A percentile compares a stretch with the other conserved stretches of the same genome.
phyloP scores from a whole-genome alignment of 371 early-diverging fungal genomes.

The Syncephalastrum monosporum region DNA sequence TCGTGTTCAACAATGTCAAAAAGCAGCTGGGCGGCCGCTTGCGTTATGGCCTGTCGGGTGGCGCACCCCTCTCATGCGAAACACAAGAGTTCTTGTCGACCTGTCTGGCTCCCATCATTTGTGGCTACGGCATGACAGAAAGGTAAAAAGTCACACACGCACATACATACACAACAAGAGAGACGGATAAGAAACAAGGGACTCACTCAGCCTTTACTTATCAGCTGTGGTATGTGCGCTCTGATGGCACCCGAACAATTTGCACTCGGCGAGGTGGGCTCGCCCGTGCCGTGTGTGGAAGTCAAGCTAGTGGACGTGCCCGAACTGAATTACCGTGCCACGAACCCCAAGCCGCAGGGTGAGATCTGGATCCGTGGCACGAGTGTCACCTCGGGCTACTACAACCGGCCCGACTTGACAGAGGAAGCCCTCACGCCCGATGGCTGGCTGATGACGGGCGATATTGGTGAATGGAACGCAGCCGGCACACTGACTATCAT shows the following conservation, averaged over 20 bases:
- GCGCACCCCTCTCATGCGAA: slow-evolving; percentile 75
- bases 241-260: slow-evolving; percentile 64
- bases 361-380: slow-evolving; percentile 87
- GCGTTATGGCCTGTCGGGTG: slow-evolving; percentile 74
- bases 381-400: slow-evolving; percentile 65
- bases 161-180: neutral
- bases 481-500: slow-evolving; percentile 71
- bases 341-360: slow-evolving; percentile 75
- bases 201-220: neutral
- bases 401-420: slow-evolving; percentile 66
- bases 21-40: slow-evolving; percentile 78
- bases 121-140: slow-evolving; percentile 66
- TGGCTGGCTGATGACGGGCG: slow-evolving; percentile 93
- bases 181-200: neutral
- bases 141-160: slow-evolving; percentile 3
- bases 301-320: slow-evolving; percentile 90
- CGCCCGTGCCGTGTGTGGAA: slow-evolving; percentile 80
- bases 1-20: slow-evolving; percentile 74
- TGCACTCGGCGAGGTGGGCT: slow-evolving; percentile 71
- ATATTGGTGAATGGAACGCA: slow-evolving; percentile 70
- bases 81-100: slow-evolving; percentile 71
- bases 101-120: slow-evolving; percentile 66
- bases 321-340: slow-evolving; percentile 73
- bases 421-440: slow-evolving; percentile 74
- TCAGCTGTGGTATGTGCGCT: slow-evolving; percentile 23